phyloP scores from a whole-genome alignment of 31 red algal species.

The Odonthalia washingtoniensis region DNA sequence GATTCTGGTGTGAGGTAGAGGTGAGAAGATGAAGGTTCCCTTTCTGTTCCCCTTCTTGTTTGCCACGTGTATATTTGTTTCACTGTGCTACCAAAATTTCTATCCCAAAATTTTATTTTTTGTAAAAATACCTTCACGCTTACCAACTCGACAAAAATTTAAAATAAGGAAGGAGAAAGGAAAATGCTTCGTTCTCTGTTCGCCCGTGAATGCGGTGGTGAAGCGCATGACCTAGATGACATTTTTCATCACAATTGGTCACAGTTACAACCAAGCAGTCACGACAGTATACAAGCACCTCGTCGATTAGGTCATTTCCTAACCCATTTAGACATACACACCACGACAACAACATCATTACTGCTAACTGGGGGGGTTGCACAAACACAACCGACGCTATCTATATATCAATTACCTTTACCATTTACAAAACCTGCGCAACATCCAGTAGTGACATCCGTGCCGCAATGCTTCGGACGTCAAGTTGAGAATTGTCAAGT shows the following conservation, averaged over 20 bases:
- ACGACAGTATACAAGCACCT: background rate
- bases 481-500: background rate
- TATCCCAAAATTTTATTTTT: too few relatives aligned
- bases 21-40: too few relatives aligned
- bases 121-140: too few relatives aligned
- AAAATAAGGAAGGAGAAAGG: background rate
- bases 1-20: too few relatives aligned
- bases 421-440: background rate
- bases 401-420: conserved; percentile 10
- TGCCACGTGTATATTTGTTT: too few relatives aligned
- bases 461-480: too few relatives aligned
- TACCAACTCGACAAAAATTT: too few relatives aligned
- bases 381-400: background rate
- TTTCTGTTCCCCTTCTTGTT: too few relatives aligned
- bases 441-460: background rate
- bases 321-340: conserved; percentile 21
- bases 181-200: conserved; percentile 16
- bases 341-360: conserved; percentile 12
- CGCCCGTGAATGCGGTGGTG: conserved; percentile 44
- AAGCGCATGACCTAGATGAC: conserved; percentile 29
- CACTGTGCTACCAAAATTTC: too few relatives aligned
- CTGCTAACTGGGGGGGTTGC: conserved; percentile 11
- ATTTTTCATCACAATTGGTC: conserved; percentile 21
- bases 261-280: background rate
- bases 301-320: background rate